Evolutionary conservation across 176 grass and related monocot genomes (phyloP), one percentile per base, ranked within the genome.

Genomic region (Pontederia paniculata): DNA sequence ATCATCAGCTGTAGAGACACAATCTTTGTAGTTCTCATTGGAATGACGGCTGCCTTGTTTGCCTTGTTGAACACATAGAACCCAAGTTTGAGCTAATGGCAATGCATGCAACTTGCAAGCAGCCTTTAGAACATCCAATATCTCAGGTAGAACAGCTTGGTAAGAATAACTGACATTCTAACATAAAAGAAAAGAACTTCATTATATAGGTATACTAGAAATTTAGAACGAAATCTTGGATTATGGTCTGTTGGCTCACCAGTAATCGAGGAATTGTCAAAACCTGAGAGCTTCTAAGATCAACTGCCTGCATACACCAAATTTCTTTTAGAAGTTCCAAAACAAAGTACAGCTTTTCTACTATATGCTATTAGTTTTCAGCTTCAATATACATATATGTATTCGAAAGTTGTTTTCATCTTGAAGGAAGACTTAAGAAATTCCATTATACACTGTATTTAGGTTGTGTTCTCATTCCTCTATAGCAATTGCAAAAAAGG

Each of bases 31-130:
- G 83, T 98, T 98, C 54, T 98, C 93, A 42, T 91, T 77, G 0
- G 87, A 77, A 57, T 98, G 93, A 10, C 93, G 93, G 50, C 78
- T 88, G 21, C 93, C 93, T 50, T 65, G 52, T 68, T 98, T 98
- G 56, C 62, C 86, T 88, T 98, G 93, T 63, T 91, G 87, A 71
- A 57, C 47, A 50, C 93, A 98, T 63, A 72, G 57, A 9, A 85
- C 72, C 93, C 93, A 98, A 64, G 87, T 91, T 68, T 98, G 93
- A 51, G 93, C 93, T 77, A 98, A 77, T 53, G 87, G 87, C 42
- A 98, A 67, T 21, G 60, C 84, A 77, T 98, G 93, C 17, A 43
- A 75, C 61, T 67, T 62, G 75, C 93, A 98, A 53, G 80, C 72
- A 42, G 74, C 64, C 67, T 56, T 82, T 66, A 98, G 45, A 37